Evolutionary conservation across 352 stramenopile species (phyloP), one percentile per base, ranked within the genome.

Genomic region (Pythium dissotocum): DNA sequence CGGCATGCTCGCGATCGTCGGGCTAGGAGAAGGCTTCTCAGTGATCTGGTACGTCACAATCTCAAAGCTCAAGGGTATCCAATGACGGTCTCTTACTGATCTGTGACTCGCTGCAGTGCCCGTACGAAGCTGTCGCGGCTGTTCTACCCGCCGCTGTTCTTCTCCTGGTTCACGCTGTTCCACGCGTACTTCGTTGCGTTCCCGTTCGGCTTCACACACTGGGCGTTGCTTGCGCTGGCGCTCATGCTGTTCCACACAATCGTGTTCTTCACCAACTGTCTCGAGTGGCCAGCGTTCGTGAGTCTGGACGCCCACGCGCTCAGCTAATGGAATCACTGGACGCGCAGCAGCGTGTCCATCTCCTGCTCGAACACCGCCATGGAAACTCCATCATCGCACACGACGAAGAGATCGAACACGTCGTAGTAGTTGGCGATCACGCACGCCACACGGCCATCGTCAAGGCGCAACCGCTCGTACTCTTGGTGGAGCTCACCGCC

Each of bases 161-260:
- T 98, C 68, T 83, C 96, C 24, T 89, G 97, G 67, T 98, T 99
- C 72, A 84, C 90, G 16, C 68, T 98, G n/a, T 97, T 98, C 67
- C 94, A 98, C 77, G 67, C 98, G 26, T 99, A 99, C 79, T 89
- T 98, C 65, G 97, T 98, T 69, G 92, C 85, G 24, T 98, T 95
- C 70, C 92, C 95, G 36, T 91, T 97, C 67, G 95, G 95, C 13
- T 98, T 98, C 71, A 86, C 85, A 21, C 97, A 98, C 67, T 65
- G 96, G 12, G 95, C 91, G 7, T 73, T 98, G 21, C 30, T 49
- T 1, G 66, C 70, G 8, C 73, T 77, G 33, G 73, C 58, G 6
- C 18, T 83, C 30, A 55, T 84, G n/a, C 59, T 90, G 18, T 36
- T 76, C 8, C 75, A 90, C 42, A 71, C 81, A n/a, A 87, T 87